Evolutionary conservation across 441 rosid genomes (phyloP).

Genomic region (Mallotus repandus): DNA sequence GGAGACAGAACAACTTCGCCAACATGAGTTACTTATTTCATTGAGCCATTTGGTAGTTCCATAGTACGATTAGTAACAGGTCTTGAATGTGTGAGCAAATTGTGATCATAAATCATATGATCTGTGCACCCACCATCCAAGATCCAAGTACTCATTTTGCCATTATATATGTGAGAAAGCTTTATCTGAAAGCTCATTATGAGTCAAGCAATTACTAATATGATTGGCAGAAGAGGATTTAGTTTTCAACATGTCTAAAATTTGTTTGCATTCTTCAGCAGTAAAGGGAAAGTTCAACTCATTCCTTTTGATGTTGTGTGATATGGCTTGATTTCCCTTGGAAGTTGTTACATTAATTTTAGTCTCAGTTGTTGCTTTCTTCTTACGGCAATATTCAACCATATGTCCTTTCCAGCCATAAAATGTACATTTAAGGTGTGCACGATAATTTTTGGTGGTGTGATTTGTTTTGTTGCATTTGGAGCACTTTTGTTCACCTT

Average conservation of each 20-base stretch:
- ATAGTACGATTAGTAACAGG: background rate
- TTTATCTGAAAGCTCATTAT: too few species aligned
- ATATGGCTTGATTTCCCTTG: background rate
- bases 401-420: constrained; percentile 7
- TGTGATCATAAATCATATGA: background rate
- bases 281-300: too few species aligned
- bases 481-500: background rate
- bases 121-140: background rate
- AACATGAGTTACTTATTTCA: background rate
- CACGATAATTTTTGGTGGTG: background rate
- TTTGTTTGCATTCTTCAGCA: too few species aligned
- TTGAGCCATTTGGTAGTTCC: background rate
- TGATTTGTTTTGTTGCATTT: background rate
- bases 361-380: too few species aligned
- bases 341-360: background rate
- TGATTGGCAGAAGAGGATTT: too few species aligned
- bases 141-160: background rate
- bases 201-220: too few species aligned
- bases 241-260: too few species aligned
- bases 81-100: background rate
- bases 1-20: background rate
- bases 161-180: too few species aligned
- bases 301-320: too few species aligned
- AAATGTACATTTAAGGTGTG: background rate
- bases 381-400: background rate